phyloP scores from a whole-genome alignment of 176 grass and related monocot species.

The Elymus sibiricus region DNA sequence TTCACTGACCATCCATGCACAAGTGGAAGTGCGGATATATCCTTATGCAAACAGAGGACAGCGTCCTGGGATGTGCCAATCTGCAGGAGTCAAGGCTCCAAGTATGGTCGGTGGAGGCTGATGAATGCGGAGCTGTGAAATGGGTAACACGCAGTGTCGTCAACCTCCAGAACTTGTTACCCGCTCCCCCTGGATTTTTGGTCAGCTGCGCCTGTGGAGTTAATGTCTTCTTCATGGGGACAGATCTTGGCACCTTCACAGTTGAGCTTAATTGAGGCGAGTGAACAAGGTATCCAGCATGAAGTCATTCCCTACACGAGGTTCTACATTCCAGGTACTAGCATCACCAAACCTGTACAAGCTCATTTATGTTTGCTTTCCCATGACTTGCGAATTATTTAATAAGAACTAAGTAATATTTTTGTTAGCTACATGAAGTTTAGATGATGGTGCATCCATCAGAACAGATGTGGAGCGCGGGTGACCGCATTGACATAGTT shows the following conservation, averaged over 20 bases:
- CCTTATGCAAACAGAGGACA: no score
- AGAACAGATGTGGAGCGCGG: no score
- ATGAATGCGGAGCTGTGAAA: neutral
- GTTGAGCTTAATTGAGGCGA: no score
- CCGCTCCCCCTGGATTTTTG: neutral
- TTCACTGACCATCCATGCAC: no score
- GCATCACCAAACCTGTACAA: neutral
- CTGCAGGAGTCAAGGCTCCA: no score
- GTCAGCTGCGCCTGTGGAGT: neutral
- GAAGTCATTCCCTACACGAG: neutral
- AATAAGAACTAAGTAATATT: neutral
- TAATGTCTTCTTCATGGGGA: neutral
- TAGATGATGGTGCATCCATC: no score
- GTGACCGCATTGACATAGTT: no score
- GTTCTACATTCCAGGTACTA: slow-evolving; percentile 10
- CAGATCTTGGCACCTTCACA: no score
- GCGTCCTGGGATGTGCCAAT: no score
- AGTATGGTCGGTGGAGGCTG: neutral
- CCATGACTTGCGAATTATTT: neutral
- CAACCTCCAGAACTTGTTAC: neutral
- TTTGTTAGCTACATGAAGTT: neutral
- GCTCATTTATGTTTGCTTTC: neutral
- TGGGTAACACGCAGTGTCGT: neutral
- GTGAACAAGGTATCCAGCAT: neutral
- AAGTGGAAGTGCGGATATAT: no score